phyloP scores from a whole-genome alignment of 805 yeast genomes.

The Candida chauliodis region DNA sequence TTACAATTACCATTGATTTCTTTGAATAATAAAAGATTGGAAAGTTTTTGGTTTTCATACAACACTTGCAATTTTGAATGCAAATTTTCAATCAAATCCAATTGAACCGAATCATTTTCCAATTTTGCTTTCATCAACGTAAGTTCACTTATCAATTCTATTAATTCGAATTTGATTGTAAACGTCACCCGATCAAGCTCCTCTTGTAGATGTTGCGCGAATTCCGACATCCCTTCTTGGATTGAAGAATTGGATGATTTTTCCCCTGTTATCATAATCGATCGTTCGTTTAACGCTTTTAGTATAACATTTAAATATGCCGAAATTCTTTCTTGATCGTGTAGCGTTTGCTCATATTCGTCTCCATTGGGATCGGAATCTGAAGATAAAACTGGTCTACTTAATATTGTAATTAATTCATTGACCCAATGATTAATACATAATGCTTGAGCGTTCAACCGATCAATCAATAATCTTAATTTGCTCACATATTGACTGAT shows the following conservation, averaged over 20 bases:
- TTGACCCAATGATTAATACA: constrained; percentile 51
- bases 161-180: constrained; percentile 27
- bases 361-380: constrained; percentile 61
- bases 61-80: constrained; percentile 23
- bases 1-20: constrained; percentile 53
- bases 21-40: constrained; percentile 37
- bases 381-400: constrained; percentile 44
- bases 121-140: constrained; percentile 24
- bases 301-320: constrained; percentile 52
- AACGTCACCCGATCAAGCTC: constrained; percentile 24
- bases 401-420: constrained; percentile 40
- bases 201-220: constrained; percentile 21
- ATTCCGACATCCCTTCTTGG: constrained; percentile 18
- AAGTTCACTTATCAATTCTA: constrained; percentile 17
- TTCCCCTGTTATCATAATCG: constrained; percentile 36
- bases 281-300: constrained; percentile 34
- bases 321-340: constrained; percentile 69
- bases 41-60: constrained; percentile 42
- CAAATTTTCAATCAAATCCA: constrained; percentile 18
- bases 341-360: constrained; percentile 73
- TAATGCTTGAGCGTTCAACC: constrained; percentile 51
- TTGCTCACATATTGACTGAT: constrained; percentile 18
- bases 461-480: constrained; percentile 17
- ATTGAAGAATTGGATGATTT: constrained; percentile 16
- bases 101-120: constrained; percentile 15